These are phyloP conservation scores for Phytophthora uliginosa DNA, from an alignment of 352 stramenopile species.

Conservation along the genomic window DNA sequence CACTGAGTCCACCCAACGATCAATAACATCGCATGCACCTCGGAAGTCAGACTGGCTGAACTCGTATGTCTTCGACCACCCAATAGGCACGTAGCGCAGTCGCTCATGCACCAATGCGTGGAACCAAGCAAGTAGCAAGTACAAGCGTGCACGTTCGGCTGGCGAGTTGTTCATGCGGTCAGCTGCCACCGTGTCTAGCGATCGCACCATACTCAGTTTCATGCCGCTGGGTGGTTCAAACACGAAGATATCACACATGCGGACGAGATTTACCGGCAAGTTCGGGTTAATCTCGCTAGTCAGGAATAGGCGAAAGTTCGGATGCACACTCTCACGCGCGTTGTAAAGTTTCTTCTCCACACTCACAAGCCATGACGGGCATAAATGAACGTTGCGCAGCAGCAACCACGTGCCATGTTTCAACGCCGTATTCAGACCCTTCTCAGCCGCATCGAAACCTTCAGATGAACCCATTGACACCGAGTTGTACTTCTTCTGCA, in stretches of 20 bases:
- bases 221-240: constrained; percentile 98
- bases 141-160: constrained; percentile 93
- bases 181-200: constrained; percentile 94
- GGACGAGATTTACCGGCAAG: constrained; percentile 97
- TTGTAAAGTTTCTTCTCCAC: constrained; percentile 99
- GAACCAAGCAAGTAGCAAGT: constrained; percentile 98
- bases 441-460: constrained; percentile 97
- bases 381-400: constrained; percentile 99
- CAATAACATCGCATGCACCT: constrained; percentile 98
- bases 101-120: constrained; percentile 99
- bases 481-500: constrained; percentile 95
- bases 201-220: constrained; percentile 97
- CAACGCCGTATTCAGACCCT: constrained; percentile 94
- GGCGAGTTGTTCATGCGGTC: constrained; percentile 93
- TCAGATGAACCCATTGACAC: constrained; percentile 99
- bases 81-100: constrained; percentile 97
- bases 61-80: constrained; percentile 99
- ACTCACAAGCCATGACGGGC: constrained; percentile 96
- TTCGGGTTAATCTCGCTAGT: constrained; percentile 98
- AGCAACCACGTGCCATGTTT: constrained; percentile 98
- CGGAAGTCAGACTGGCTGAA: constrained; percentile 99
- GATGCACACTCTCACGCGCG: constrained; percentile 73
- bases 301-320: constrained; percentile 95
- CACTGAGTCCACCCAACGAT: constrained; percentile 96
- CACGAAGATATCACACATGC: constrained; percentile 98